phyloP scores from a whole-genome alignment of 148 eudicot genomes.

The Spergularia bocconei region DNA sequence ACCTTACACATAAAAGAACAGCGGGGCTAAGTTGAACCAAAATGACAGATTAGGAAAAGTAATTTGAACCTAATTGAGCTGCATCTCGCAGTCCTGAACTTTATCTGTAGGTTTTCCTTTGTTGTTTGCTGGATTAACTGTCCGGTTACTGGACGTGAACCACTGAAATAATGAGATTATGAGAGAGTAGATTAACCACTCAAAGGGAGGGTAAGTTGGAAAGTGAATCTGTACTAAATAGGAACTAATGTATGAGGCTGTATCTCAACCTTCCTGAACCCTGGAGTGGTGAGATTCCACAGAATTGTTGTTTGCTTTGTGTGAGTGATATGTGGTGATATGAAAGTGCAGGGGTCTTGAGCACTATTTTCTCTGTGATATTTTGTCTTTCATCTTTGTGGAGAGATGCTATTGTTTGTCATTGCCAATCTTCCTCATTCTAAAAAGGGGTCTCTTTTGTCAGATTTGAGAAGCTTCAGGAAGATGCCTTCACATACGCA shows the following conservation, averaged over 20 bases:
- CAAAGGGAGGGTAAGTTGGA: neutral
- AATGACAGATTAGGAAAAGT: neutral
- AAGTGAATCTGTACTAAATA: neutral
- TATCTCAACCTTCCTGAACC: neutral
- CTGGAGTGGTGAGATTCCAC: neutral
- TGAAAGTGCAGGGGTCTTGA: neutral
- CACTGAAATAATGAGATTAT: too few relatives aligned
- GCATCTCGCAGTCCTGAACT: neutral
- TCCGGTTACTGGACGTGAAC: too few relatives aligned
- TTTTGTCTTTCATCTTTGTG: neutral
- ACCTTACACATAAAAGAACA: neutral
- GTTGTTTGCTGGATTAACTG: neutral
- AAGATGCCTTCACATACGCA: conserved; percentile 49
- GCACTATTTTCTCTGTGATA: neutral
- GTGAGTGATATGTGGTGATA: neutral
- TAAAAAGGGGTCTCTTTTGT: neutral
- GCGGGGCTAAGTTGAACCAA: neutral
- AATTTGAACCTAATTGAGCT: neutral
- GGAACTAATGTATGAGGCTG: neutral
- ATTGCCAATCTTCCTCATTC: neutral
- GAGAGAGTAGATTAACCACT: neutral
- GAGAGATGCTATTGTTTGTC: neutral
- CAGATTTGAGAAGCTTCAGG: conserved; percentile 61
- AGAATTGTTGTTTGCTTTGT: neutral
- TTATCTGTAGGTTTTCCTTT: neutral